A percentile compares a stretch with the other conserved stretches of the same genome.
These are phyloP conservation scores for Volvox carteri DNA, from an alignment of 163 green algal species.

Conservation along the genomic window DNA sequence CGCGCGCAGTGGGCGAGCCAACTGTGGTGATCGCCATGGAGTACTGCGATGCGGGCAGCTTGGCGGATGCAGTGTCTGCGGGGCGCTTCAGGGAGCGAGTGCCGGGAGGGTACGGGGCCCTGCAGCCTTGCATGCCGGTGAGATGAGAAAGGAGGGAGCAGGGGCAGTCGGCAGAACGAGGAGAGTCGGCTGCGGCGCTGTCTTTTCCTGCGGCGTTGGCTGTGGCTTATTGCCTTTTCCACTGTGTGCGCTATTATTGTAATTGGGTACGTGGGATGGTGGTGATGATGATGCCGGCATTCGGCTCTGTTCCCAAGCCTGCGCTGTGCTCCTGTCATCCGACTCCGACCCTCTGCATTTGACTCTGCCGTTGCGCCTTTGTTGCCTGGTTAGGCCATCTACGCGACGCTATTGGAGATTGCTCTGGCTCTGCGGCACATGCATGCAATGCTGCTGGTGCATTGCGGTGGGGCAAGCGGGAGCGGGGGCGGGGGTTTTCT, in stretches of 20 bases:
- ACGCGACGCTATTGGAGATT: conserved; percentile 56
- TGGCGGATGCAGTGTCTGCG: conserved; percentile 41
- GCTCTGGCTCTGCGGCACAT: conserved; percentile 60
- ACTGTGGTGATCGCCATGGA: conserved; percentile 49
- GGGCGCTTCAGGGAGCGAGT: conserved; percentile 23
- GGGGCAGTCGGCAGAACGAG: not conserved
- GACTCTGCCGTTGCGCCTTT: too few relatives aligned
- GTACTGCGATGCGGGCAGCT: conserved; percentile 50
- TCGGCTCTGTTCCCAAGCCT: too few relatives aligned
- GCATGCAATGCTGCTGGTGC: conserved; percentile 56
- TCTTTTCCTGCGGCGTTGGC: too few relatives aligned
- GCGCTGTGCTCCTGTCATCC: too few relatives aligned
- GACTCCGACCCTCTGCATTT: too few relatives aligned
- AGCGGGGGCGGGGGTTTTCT: too few relatives aligned
- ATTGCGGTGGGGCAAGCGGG: conserved; percentile 20
- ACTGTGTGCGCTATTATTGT: too few relatives aligned
- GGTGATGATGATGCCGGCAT: too few relatives aligned
- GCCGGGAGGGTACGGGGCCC: conserved; percentile 26
- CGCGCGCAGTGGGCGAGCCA: conserved; percentile 37
- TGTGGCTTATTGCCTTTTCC: too few relatives aligned
- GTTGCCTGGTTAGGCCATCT: conserved; percentile 34
- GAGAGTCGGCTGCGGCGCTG: not conserved
- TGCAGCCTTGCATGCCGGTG: conserved; percentile 44
- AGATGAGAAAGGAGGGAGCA: not conserved
- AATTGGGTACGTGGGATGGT: too few relatives aligned